Evolutionary conservation across 345 rosid species (phyloP), one percentile per base, ranked within the genome.

Genomic region (Euphorbia tirucalli): DNA sequence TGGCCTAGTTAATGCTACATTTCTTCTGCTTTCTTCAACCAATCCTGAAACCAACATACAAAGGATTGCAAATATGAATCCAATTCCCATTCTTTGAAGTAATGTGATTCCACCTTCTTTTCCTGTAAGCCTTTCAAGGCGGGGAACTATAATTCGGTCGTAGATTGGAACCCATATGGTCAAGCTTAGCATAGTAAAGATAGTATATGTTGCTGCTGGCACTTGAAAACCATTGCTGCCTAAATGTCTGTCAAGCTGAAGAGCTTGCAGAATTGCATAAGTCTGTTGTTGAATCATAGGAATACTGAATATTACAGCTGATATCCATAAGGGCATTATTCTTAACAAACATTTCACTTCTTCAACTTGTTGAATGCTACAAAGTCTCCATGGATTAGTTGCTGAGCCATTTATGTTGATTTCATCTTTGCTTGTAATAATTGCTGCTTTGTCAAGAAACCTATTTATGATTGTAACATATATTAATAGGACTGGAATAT

Each of bases 321-420:
- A 69, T 37, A 80, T 71, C 95, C 92, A 87, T 67, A 89, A 80
- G 21, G 92, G 92, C 37, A 89, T 73, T 59, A 87, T 82, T 22
- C 89, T 76, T 55, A 82, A 14, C 69, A 84, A 58, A 35, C 90
- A 89, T 77, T 89, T 89, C 73, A 75, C 84, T 82, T 89, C 90
- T 65, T 89, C 92, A 25, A 86, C 87, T 81, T 89, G 92, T 39
- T 89, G 92, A 70, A 85, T 39, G 81, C 92, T 85, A 46, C 92
- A 89, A 0, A 89, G 87, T 25, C 61, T 83, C 92, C 90, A 89
- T n/a, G 90, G 88, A 48, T 86, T 60, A 0, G 48, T 46, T 1
- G 90, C 73, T 1, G 89, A 82, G 0, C 90, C 92, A 11, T 90
- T 85, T 3, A 37, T 16, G 31, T 85, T 77, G 70, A 86, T 49